phyloP scores from a whole-genome alignment of 805 yeast species.

The Candida rishiriensis region DNA sequence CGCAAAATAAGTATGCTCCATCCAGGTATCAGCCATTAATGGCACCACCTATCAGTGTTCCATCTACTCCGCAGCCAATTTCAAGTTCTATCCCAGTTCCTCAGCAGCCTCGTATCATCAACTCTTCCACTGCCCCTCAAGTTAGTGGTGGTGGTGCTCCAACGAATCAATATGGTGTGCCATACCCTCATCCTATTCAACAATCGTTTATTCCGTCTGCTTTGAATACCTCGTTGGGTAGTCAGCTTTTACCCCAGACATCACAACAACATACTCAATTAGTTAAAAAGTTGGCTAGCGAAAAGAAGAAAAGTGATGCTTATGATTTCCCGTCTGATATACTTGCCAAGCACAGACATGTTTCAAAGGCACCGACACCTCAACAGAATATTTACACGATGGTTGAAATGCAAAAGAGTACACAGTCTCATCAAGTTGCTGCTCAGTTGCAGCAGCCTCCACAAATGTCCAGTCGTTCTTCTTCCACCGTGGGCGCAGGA shows the following conservation, averaged over 20 bases:
- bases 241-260: background rate
- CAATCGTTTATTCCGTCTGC: conserved; percentile 1
- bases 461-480: no score
- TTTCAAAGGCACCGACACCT: conserved; percentile 36
- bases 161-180: conserved; percentile 1
- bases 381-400: conserved; percentile 26
- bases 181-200: background rate
- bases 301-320: conserved; percentile 66
- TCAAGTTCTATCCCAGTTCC: background rate
- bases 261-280: conserved; percentile 9
- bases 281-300: conserved; percentile 33
- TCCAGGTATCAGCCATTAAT: background rate
- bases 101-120: background rate
- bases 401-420: conserved; percentile 17
- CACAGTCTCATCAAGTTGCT: conserved; percentile 1
- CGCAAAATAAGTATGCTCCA: conserved; percentile 1
- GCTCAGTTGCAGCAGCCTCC: conserved; percentile 7
- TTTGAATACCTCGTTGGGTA: conserved; percentile 2
- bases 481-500: background rate
- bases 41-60: background rate
- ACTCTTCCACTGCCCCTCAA: background rate
- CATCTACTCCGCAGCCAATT: background rate
- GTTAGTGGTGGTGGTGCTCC: background rate
- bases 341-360: conserved; percentile 35
- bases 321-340: conserved; percentile 67